Evolutionary conservation across 2,329 filamentous ascomycete genomes (phyloP).

Genomic region (Phialemoniopsis sp.): DNA sequence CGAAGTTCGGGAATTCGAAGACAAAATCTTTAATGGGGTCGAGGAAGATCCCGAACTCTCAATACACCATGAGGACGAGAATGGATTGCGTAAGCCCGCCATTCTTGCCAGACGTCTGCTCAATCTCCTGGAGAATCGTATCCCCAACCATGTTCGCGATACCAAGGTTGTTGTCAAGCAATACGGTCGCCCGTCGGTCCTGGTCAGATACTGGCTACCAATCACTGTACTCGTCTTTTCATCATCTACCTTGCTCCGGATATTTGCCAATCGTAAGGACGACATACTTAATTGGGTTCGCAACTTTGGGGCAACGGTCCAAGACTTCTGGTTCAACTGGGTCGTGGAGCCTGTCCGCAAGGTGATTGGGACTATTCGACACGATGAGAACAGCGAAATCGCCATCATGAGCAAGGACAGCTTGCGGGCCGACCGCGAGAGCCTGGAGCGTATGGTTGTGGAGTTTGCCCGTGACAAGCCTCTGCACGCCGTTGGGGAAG

Average conservation of each 20-base stretch:
- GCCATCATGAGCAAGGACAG: slow-evolving; percentile 95
- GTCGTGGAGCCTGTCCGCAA: slow-evolving; percentile 80
- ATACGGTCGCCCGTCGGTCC: slow-evolving; percentile 70
- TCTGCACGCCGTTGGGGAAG: slow-evolving; percentile 44
- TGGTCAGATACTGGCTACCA: slow-evolving; percentile 89
- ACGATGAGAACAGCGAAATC: slow-evolving; percentile 89
- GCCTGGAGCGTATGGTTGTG: slow-evolving; percentile 94
- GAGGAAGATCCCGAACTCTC: slow-evolving; percentile 57
- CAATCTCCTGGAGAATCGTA: slow-evolving; percentile 61
- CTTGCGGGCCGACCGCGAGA: slow-evolving; percentile 83
- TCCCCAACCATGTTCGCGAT: slow-evolving; percentile 62
- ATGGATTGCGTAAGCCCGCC: slow-evolving; percentile 43
- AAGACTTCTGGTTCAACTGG: slow-evolving; percentile 97
- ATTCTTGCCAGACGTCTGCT: slow-evolving; percentile 65
- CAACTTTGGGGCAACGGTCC: slow-evolving; percentile 71
- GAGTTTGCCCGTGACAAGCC: slow-evolving; percentile 89
- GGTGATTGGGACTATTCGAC: slow-evolving; percentile 85
- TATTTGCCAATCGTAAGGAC: slow-evolving; percentile 69
- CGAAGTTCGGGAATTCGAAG: slow-evolving; percentile 60
- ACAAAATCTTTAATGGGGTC: slow-evolving; percentile 59
- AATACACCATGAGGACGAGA: slow-evolving; percentile 42
- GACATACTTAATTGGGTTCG: slow-evolving; percentile 77
- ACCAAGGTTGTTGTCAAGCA: slow-evolving; percentile 52
- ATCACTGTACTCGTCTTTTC: slow-evolving; percentile 68
- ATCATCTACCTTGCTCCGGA: slow-evolving; percentile 78